A percentile compares a stretch with the other conserved stretches of the same genome.
phyloP scores from a whole-genome alignment of 1,284 basidiomycete species.

The Ustilago trichophora region DNA sequence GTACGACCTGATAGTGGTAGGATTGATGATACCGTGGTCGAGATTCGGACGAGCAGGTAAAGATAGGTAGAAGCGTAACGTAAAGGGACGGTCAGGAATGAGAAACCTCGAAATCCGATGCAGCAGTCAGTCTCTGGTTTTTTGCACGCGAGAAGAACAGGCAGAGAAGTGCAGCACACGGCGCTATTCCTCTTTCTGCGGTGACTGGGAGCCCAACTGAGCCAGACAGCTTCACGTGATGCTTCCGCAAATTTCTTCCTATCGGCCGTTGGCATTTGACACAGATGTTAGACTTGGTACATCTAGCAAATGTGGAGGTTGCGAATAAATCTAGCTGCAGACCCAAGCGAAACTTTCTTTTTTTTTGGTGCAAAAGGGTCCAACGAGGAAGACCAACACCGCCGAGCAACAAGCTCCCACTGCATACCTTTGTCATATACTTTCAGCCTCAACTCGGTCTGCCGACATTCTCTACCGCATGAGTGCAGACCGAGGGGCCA shows the following conservation, averaged over 20 bases:
- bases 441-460: conserved; percentile 17
- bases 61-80: not conserved
- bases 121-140: not conserved
- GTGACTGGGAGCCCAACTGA: conserved; percentile 12
- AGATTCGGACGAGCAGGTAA: not conserved
- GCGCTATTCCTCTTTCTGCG: not conserved
- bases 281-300: conserved; percentile 1
- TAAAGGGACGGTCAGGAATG: not conserved
- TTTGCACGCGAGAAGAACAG: conserved; percentile 16
- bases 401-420: no score
- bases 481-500: conserved; percentile 23
- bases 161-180: no score
- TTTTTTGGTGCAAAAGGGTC: not conserved
- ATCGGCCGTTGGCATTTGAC: conserved; percentile 16
- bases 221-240: conserved; percentile 35
- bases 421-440: no score
- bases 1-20: not conserved
- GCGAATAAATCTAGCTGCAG: not conserved
- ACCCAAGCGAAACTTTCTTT: conserved; percentile 1
- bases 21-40: not conserved
- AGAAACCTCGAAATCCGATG: not conserved
- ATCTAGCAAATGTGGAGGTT: not conserved
- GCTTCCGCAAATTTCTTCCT: conserved; percentile 43
- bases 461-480: conserved; percentile 9
- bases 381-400: conserved; percentile 1